Conservation (phyloP, 805 yeast genomes). For the Lachancea quebecensis region DNA sequence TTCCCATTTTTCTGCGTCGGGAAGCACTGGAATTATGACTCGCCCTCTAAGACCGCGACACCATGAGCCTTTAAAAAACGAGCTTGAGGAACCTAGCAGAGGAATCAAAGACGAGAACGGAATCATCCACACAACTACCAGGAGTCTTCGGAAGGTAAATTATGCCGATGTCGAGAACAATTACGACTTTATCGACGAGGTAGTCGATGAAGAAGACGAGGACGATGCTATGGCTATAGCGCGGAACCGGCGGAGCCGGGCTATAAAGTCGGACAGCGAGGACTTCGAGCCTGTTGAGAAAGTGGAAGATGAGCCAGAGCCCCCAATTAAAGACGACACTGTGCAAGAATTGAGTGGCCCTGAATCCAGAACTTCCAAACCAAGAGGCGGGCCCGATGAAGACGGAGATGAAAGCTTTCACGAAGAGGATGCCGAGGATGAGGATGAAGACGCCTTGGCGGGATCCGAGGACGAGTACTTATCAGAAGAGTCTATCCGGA, state of each 20-base stretch:
- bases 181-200: constrained; percentile 6
- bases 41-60: constrained; percentile 14
- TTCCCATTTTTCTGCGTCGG: no score
- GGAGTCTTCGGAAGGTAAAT: constrained; percentile 32
- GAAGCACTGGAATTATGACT: constrained; percentile 1
- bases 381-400: not conserved
- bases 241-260: constrained; percentile 1
- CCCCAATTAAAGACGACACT: not conserved
- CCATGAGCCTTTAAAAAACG: constrained; percentile 5
- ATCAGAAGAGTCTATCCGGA: constrained; percentile 10
- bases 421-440: constrained; percentile 27
- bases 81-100: constrained; percentile 8
- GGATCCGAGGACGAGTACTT: constrained; percentile 22
- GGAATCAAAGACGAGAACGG: constrained; percentile 26
- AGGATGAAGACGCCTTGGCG: constrained; percentile 31
- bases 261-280: not conserved
- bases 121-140: constrained; percentile 24
- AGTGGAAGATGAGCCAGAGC: not conserved
- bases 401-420: constrained; percentile 32
- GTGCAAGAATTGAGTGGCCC: not conserved
- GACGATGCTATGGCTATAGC: constrained; percentile 11
- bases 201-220: constrained; percentile 13
- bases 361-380: not conserved
- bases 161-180: constrained; percentile 32
- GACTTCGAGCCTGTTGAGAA: not conserved